Evolutionary conservation across 306 rosid genomes (phyloP).

Genomic region (Prunus padus): DNA sequence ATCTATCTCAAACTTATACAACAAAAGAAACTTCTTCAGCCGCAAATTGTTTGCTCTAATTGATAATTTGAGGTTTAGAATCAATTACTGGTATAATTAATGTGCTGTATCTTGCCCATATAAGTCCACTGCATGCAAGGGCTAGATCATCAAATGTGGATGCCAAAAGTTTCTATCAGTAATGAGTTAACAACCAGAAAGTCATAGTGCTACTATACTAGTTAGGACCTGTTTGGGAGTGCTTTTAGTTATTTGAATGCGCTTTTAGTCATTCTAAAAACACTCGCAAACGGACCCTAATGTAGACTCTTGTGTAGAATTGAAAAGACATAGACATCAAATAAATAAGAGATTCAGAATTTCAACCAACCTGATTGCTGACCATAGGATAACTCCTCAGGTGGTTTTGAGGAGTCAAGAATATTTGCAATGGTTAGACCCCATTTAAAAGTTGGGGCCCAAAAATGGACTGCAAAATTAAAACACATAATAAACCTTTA

Average conservation of each 20-base stretch:
- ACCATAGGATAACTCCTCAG: conserved; percentile 28
- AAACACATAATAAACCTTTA: neutral
- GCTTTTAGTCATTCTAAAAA: too few species aligned
- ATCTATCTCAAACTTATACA: neutral
- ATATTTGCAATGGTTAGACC: conserved; percentile 26
- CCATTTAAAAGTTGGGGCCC: conserved; percentile 37
- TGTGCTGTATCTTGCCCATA: conserved; percentile 31
- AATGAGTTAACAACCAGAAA: too few species aligned
- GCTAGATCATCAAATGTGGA: conserved; percentile 3
- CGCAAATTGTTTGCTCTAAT: neutral
- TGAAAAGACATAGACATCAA: neutral
- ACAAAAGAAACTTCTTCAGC: neutral
- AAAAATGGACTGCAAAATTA: conserved; percentile 22
- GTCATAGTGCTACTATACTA: too few species aligned
- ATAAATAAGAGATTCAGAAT: neutral
- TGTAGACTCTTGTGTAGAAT: too few species aligned
- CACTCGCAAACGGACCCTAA: too few species aligned
- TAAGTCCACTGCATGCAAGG: conserved; percentile 17
- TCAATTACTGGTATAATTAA: conserved; percentile 25
- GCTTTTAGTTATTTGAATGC: too few species aligned
- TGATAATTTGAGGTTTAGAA: neutral
- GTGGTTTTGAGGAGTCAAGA: conserved; percentile 24
- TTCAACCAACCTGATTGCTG: conserved; percentile 24
- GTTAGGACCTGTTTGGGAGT: too few species aligned
- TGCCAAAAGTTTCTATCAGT: neutral